Percentiles rank a stretch among this genome's conserved stretches.
Evolutionary conservation across 257 asterid species (phyloP).

Genomic region (Solanum piurae): DNA sequence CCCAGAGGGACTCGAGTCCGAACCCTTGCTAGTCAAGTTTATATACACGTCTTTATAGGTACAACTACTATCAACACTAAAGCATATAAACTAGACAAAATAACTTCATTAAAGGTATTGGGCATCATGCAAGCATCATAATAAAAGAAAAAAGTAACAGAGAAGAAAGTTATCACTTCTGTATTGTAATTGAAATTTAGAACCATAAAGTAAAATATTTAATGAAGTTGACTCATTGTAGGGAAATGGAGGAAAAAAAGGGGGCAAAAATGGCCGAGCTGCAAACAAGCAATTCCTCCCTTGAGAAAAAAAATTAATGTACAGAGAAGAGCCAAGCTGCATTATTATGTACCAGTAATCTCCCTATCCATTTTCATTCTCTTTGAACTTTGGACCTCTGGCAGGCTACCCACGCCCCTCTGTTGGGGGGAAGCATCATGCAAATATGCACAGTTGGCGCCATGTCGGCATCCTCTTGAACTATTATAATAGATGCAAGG

Average conservation of each 20-base stretch:
- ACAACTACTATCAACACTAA: neutral
- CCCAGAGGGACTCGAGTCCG: neutral
- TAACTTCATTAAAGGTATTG: neutral
- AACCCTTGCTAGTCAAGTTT: neutral
- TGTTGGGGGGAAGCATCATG: conserved; percentile 30
- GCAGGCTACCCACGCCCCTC: conserved; percentile 19
- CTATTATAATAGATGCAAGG: conserved; percentile 51
- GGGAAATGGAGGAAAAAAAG: neutral
- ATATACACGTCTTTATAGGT: neutral
- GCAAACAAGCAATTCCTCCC: conserved; percentile 3
- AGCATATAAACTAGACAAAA: neutral
- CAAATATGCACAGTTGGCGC: conserved; percentile 40
- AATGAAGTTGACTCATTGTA: neutral
- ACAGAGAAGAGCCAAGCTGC: conserved; percentile 12
- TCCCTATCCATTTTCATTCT: conserved; percentile 49
- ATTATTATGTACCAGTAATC: conserved; percentile 29
- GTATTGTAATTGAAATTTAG: neutral
- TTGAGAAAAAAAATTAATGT: conserved; percentile 4
- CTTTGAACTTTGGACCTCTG: conserved; percentile 38
- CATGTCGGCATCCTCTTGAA: conserved; percentile 54
- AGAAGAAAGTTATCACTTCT: neutral
- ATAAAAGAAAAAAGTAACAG: neutral
- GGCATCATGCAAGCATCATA: neutral
- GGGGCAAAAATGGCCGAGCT: neutral
- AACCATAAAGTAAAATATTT: neutral